phyloP scores from a whole-genome alignment of 805 yeast genomes.

The Candida tibetensis region DNA sequence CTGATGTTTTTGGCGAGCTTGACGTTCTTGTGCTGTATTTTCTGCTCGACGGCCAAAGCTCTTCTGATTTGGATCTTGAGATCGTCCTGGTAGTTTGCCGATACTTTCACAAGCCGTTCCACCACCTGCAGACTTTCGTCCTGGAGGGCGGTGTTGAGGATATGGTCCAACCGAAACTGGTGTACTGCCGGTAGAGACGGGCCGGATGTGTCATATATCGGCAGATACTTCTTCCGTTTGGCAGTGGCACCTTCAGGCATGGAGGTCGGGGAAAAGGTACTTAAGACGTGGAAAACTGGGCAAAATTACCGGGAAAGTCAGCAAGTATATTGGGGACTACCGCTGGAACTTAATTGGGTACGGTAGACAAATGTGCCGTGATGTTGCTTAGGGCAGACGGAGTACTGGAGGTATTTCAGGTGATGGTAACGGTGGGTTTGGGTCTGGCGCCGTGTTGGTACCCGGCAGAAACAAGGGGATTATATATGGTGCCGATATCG shows the following conservation, averaged over 20 bases:
- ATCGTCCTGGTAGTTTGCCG: conserved; percentile 35
- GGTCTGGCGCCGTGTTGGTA: no score
- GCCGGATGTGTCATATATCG: conserved; percentile 7
- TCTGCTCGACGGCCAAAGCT: conserved; percentile 37
- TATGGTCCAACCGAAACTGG: conserved; percentile 29
- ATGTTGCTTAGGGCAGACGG: no score
- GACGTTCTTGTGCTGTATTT: conserved; percentile 39
- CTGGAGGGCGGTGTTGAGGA: conserved; percentile 22
- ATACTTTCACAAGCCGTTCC: conserved; percentile 24
- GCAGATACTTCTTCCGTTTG: conserved; percentile 11
- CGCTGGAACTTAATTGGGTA: no score
- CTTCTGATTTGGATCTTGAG: conserved; percentile 32
- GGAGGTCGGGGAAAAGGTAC: not conserved
- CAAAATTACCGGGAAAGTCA: no score
- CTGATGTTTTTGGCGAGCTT: conserved; percentile 30
- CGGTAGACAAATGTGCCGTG: no score
- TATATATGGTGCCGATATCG: no score
- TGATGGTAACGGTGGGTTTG: no score
- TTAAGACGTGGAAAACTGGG: not conserved
- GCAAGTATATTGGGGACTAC: no score
- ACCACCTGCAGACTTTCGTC: conserved; percentile 31
- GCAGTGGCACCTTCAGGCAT: not conserved
- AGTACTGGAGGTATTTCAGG: no score
- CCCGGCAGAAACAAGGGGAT: no score
- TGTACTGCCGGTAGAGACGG: conserved; percentile 26